These are phyloP conservation scores for Neurospora sp. DNA, from an alignment of 495 filamentous ascomycete species.

Conservation along the genomic window DNA sequence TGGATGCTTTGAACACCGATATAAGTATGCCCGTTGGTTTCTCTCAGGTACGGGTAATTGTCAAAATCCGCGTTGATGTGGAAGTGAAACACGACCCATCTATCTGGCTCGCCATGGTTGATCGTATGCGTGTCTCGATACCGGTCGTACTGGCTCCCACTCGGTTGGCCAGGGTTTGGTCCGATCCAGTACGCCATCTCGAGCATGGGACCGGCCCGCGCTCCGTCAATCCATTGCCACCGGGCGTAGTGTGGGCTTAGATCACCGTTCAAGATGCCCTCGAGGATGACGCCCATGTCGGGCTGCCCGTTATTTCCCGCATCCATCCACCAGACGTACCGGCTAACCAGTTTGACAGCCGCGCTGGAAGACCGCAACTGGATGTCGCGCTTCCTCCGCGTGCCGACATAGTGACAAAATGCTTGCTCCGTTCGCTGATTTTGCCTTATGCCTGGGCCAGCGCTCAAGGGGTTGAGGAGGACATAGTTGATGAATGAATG, in stretches of 20 bases:
- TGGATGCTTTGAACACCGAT: background rate
- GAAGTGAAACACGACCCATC: background rate
- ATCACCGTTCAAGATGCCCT: background rate
- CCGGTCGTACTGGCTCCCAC: background rate
- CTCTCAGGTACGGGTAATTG: background rate
- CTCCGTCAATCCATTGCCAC: background rate
- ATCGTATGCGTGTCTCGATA: background rate
- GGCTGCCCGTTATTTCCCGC: background rate
- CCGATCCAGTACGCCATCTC: background rate
- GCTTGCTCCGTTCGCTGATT: background rate
- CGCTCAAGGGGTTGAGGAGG: background rate
- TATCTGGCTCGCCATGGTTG: background rate
- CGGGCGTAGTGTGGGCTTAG: background rate
- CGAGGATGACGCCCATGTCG: background rate
- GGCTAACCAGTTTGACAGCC: too few relatives aligned
- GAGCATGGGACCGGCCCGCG: background rate
- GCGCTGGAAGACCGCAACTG: background rate
- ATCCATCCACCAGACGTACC: background rate
- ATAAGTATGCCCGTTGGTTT: background rate
- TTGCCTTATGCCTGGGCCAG: background rate
- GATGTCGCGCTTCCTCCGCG: background rate
- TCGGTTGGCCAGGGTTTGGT: background rate
- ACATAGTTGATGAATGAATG: background rate
- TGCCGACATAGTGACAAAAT: background rate
- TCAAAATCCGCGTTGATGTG: background rate